These are phyloP conservation scores for Rhizoclosmatium globosum DNA, from an alignment of 192 early-diverging fungal species.

Conservation along the genomic window DNA sequence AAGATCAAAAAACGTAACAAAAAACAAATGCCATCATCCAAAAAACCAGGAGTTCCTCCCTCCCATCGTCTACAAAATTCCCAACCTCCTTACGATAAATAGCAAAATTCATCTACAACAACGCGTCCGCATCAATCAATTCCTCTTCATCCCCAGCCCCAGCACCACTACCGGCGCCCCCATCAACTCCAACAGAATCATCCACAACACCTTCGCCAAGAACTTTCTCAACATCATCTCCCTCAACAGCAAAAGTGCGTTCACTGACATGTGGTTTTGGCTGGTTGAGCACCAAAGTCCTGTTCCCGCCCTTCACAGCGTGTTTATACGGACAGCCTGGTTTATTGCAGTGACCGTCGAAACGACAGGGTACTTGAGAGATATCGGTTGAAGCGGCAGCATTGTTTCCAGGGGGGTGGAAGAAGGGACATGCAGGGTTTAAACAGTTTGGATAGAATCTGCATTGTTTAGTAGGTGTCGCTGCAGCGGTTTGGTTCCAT, in stretches of 20 bases:
- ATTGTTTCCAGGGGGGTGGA: conserved; percentile 31
- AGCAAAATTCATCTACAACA: neutral
- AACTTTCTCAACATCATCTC: conserved; percentile 37
- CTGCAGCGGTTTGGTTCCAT: conserved; percentile 28
- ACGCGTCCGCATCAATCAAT: conserved; percentile 9
- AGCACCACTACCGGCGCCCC: neutral
- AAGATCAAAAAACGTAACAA: no score
- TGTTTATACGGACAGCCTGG: conserved; percentile 49
- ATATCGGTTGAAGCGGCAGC: conserved; percentile 12
- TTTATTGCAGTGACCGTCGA: conserved; percentile 47
- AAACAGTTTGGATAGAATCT: conserved; percentile 45
- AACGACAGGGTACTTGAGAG: conserved; percentile 44
- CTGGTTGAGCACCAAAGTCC: neutral
- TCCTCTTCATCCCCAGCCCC: neutral
- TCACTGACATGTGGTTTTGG: neutral
- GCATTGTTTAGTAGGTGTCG: conserved; percentile 18
- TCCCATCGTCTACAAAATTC: no score
- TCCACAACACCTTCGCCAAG: conserved; percentile 27
- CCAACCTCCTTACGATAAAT: no score
- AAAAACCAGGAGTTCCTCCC: no score
- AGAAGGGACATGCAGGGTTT: conserved; percentile 47
- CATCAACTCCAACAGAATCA: neutral
- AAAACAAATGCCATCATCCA: no score
- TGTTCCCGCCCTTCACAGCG: neutral
- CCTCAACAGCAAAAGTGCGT: conserved; percentile 28